These are phyloP conservation scores for Eucalyptus polyanthemos DNA, from an alignment of 345 rosid species.

Conservation along the genomic window DNA sequence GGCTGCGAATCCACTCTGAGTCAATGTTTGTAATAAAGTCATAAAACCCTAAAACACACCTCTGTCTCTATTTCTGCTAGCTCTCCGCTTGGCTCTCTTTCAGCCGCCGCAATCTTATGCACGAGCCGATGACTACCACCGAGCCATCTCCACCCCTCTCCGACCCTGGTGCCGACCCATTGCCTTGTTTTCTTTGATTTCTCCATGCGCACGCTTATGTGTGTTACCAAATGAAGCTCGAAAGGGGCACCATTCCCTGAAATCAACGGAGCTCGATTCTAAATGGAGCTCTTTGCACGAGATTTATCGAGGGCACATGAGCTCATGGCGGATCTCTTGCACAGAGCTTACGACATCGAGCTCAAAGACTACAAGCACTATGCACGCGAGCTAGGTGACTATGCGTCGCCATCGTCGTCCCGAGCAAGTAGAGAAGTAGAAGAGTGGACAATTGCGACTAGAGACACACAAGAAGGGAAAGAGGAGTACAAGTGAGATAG, in stretches of 20 bases:
- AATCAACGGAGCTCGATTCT: not conserved
- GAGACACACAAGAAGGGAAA: not conserved
- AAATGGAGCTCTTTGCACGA: not conserved
- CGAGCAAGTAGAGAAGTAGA: not conserved
- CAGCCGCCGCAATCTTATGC: not conserved
- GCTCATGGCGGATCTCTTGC: not conserved
- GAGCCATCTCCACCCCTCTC: not conserved
- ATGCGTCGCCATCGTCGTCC: rapidly evolving
- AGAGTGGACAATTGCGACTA: not conserved
- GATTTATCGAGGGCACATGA: not conserved
- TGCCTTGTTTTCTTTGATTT: not conserved
- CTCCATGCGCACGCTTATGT: not conserved
- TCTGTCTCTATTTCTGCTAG: not conserved
- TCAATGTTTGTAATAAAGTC: not conserved
- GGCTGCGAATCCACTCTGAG: not conserved
- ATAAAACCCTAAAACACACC: not conserved
- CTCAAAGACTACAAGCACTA: not conserved
- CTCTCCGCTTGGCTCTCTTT: not conserved
- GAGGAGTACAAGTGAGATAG: not conserved
- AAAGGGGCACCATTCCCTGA: not conserved
- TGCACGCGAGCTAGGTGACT: not conserved
- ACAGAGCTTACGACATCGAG: not conserved
- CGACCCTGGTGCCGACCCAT: not conserved
- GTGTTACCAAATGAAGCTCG: not conserved
- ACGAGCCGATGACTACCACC: not conserved